Evolutionary conservation across 2,329 filamentous ascomycete genomes (phyloP).

Genomic region (Ophiostoma pallidulum): DNA sequence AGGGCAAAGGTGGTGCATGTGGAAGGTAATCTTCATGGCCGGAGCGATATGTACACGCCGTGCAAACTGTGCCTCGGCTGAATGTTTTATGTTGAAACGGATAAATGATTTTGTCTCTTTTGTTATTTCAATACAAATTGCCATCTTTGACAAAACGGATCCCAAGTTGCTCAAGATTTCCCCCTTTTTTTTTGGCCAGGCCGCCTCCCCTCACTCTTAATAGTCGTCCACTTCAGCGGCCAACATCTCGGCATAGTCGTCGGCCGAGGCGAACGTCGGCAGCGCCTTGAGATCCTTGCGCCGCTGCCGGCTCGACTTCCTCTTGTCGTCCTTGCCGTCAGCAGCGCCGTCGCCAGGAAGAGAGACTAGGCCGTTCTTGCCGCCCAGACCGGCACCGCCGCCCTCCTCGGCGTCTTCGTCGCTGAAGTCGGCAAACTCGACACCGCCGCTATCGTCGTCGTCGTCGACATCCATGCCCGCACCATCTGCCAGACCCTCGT

Average conservation of each 20-base stretch:
- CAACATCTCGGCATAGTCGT: constrained; percentile 85
- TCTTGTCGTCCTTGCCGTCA: constrained; percentile 21
- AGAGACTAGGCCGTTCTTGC: constrained; percentile 26
- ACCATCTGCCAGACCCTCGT: constrained; percentile 26
- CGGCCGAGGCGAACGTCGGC: constrained; percentile 84
- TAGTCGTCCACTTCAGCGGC: constrained; percentile 55
- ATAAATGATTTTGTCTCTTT: too few relatives aligned
- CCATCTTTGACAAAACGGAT: too few relatives aligned
- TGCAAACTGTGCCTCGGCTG: too few relatives aligned
- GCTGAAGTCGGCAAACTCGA: constrained; percentile 31
- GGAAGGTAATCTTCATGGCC: too few relatives aligned
- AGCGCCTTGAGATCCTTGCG: constrained; percentile 79
- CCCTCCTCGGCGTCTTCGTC: constrained; percentile 29
- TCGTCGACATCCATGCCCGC: constrained; percentile 31
- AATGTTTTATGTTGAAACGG: too few relatives aligned
- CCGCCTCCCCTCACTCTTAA: too few relatives aligned
- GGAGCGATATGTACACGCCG: too few relatives aligned
- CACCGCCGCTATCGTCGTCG: constrained; percentile 23
- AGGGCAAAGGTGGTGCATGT: background rate
- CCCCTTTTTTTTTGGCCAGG: too few relatives aligned
- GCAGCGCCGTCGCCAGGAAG: constrained; percentile 3
- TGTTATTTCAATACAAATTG: too few relatives aligned
- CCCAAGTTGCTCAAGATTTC: too few relatives aligned
- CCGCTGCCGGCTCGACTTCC: constrained; percentile 47
- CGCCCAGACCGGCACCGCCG: constrained; percentile 29